Base-by-base conservation (phyloP, 2,329 filamentous ascomycete genomes). In the Thielaviopsis euricoi region DNA sequence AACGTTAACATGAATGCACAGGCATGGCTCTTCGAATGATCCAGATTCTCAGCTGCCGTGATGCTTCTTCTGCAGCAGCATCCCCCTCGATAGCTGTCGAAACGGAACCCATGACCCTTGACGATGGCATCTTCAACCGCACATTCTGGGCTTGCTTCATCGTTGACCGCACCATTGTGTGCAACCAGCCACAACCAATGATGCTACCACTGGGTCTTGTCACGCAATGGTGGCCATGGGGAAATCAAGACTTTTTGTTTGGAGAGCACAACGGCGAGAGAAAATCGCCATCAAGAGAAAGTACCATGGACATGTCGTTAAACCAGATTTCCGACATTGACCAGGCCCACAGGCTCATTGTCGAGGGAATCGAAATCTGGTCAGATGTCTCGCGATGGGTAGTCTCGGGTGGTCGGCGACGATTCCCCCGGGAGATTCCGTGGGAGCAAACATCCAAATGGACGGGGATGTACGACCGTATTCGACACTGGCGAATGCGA, bases 101-200 rank as follows among this genome's bases (percentile, higher is more conserved):
- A 48, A 2, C 7, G 13, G 43, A 19, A 10, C 43, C 43, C 7
- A 19, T 48, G 43, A 19, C 43, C 43, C 49, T 50, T 21, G 25
- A 57, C 10, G 52, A 55, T 7, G 55, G 33, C 2, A 13, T 60
- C 21, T 53, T 57, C 17, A 60, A 60, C 46, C 60, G 60, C 22
- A 73, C 72, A 0, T 73, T 72, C 50, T 75, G 73, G 73, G 68
- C 68, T 0, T 74, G 73, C 60, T 74, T 73, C 56, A 68, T 75
- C 29, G 70, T 75, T 66, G 72, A 74, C 58, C 70, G 72, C 10
- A 69, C 73, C 55, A 67, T 75, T 43, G 71, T 71, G 43, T 73
- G 71, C 1, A 71, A 71, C 0, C 72, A 68, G 0, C 71, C 71
- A 23, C 69, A 70, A 7, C 68, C 69, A 0, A 68, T 67, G 3